These are phyloP conservation scores for Moricandia arvensis DNA, from an alignment of 345 rosid species.

Conservation along the genomic window DNA sequence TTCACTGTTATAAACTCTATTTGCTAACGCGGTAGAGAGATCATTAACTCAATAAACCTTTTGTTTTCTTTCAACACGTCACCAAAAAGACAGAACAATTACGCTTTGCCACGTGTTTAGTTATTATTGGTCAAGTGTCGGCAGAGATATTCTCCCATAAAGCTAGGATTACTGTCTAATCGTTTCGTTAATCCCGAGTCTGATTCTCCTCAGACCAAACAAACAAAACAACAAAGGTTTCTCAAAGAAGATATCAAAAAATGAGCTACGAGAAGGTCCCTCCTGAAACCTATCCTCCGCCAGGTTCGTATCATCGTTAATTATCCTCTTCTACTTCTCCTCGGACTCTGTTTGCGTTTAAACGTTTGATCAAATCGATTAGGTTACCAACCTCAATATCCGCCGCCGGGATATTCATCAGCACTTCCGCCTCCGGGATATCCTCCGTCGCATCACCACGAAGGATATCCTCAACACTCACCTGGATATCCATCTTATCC, in stretches of 20 bases:
- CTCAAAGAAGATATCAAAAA: neutral
- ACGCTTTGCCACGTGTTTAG: neutral
- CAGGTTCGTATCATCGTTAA: slow-evolving; percentile 47
- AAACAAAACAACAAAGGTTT: neutral
- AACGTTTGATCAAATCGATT: neutral
- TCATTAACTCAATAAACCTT: too few species aligned
- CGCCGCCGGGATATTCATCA: slow-evolving; percentile 49
- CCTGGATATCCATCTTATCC: slow-evolving; percentile 47
- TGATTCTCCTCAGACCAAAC: neutral
- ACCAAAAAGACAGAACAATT: too few species aligned
- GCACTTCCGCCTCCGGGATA: slow-evolving; percentile 52
- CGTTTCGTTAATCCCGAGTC: neutral
- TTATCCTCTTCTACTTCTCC: too few species aligned
- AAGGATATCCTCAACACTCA: slow-evolving; percentile 41
- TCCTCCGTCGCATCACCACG: slow-evolving; percentile 51
- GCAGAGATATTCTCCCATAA: neutral
- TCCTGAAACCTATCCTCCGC: slow-evolving; percentile 59
- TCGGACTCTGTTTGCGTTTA: neutral
- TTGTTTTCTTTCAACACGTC: neutral
- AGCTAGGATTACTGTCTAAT: too few species aligned
- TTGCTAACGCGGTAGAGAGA: too few species aligned
- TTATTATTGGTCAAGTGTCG: neutral
- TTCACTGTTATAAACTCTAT: too few species aligned
- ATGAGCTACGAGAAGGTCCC: slow-evolving; percentile 68
- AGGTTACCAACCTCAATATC: slow-evolving; percentile 19